These are phyloP conservation scores for Talaromyces funiculosus DNA, from an alignment of 2,329 filamentous ascomycete genomes.

Conservation along the genomic window DNA sequence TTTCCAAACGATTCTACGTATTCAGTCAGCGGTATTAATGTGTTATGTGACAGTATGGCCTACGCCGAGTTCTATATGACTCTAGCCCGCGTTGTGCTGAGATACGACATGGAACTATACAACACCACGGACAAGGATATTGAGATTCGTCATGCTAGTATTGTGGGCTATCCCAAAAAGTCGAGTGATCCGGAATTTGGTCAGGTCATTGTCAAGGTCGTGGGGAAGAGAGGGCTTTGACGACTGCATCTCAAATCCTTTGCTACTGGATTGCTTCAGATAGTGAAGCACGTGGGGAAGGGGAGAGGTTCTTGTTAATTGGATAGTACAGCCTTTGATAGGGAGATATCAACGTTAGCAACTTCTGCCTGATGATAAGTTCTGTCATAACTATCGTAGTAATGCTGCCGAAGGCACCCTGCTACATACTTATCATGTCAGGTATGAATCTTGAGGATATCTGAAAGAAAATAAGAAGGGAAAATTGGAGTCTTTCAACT, in stretches of 20 bases:
- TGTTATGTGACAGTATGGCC: neutral
- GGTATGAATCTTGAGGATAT: neutral
- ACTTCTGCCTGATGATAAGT: too few relatives aligned
- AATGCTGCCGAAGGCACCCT: too few relatives aligned
- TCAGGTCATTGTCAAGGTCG: neutral
- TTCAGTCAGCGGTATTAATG: too few relatives aligned
- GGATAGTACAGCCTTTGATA: too few relatives aligned
- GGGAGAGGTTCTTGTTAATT: too few relatives aligned
- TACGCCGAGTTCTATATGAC: constrained; percentile 2
- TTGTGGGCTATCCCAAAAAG: neutral
- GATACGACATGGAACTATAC: neutral
- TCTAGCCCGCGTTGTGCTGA: neutral
- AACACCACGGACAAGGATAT: constrained; percentile 4
- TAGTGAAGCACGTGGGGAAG: too few relatives aligned
- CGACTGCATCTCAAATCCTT: neutral
- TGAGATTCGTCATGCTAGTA: neutral
- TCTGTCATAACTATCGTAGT: too few relatives aligned
- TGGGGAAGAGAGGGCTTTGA: neutral
- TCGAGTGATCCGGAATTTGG: neutral
- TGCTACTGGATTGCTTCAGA: neutral
- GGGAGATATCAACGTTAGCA: too few relatives aligned
- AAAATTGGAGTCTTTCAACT: neutral
- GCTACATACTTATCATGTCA: too few relatives aligned
- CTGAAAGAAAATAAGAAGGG: too few relatives aligned
- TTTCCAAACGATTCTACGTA: too few relatives aligned